Base-by-base conservation (phyloP, 2,329 filamentous ascomycete species). In the Fusarium vanettenii region DNA sequence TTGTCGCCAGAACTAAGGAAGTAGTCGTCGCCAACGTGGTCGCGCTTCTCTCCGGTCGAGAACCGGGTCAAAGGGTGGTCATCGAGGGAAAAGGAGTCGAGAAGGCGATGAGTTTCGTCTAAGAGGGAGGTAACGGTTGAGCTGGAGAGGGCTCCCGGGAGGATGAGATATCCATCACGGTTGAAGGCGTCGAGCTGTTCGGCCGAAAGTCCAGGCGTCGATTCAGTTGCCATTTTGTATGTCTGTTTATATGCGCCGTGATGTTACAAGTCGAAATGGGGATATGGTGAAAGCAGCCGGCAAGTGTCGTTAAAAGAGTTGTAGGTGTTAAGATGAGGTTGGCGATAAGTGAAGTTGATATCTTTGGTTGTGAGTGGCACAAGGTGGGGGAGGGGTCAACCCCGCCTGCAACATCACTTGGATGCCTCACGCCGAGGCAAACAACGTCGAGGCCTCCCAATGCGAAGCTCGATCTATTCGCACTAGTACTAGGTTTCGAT, bases 31-130 rank as follows among this genome's bases (percentile, higher is more conserved):
- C 96, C 95, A 13, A 98, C 94, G 84, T 98, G 96, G 70, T 92
- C 89, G 55, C 80, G 88, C 85, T 78, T 91, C 87, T 85, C 92
- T 76, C 95, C 95, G 0, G 96, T 98, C 33, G 93, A 94, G 89
- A 99, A 99, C 81, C 92, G 93, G 10, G 97, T 98, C 88, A 98
- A 92, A 1, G 97, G 96, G 84, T 98, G 97, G 67, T 93, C 90
- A 39, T 90, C 87, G n/a, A 98, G 88, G 41, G 92, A 89, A 84
- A 99, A 95, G 71, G 89, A 87, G 64, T 91, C 86, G 59, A 98
- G 93, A 72, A 98, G 89, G 37, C 86, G 85, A 80, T 92, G 87
- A 7, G 95, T 97, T 84, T 97, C 94, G 70, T 85, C 82, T 20
- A 98, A 89, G 5, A 98, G 90, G 27, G 89, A 85, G 16, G 88